Conservation (phyloP, 1,139 yeast genomes). For the Kodamaea fungicola region DNA sequence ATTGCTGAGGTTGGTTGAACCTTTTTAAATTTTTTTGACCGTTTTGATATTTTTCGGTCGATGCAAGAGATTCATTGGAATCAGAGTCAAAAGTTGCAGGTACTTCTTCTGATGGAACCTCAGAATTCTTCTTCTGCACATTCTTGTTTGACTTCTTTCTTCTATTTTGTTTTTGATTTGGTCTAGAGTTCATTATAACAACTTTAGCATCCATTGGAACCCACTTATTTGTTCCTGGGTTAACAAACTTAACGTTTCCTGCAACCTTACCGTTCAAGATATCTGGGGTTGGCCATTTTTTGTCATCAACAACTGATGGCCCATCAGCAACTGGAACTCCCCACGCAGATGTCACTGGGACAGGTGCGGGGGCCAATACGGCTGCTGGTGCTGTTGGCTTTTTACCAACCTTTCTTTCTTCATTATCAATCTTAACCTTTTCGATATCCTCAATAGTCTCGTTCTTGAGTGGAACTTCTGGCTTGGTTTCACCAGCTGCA, state of each 20-base stretch:
- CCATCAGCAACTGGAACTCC: constrained; percentile 34
- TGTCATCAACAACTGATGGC: constrained; percentile 34
- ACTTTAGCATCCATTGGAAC: constrained; percentile 81
- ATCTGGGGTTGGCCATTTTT: constrained; percentile 61
- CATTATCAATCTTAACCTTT: background rate
- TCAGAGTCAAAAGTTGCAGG: background rate
- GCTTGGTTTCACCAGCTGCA: constrained; percentile 30
- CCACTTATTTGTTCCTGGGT: constrained; percentile 77
- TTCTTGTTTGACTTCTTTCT: constrained; percentile 27
- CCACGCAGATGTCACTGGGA: constrained; percentile 73
- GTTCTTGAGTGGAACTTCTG: constrained; percentile 1
- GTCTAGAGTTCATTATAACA: constrained; percentile 41
- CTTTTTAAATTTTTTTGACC: constrained; percentile 21
- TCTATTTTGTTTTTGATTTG: constrained; percentile 27
- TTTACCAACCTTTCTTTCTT: constrained; percentile 9
- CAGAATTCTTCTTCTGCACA: constrained; percentile 7
- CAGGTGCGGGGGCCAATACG: constrained; percentile 68
- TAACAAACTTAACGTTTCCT: constrained; percentile 45
- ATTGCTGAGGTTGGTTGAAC: constrained; percentile 17
- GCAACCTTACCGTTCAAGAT: constrained; percentile 19
- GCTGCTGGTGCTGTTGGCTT: constrained; percentile 23
- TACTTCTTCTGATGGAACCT: background rate
- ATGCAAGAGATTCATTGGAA: background rate
- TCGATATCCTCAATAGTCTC: constrained; percentile 1
- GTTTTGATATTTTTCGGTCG: constrained; percentile 12